Evolutionary conservation across 73 alveolate species (phyloP).

Genomic region (Paraurostyla sp.): DNA sequence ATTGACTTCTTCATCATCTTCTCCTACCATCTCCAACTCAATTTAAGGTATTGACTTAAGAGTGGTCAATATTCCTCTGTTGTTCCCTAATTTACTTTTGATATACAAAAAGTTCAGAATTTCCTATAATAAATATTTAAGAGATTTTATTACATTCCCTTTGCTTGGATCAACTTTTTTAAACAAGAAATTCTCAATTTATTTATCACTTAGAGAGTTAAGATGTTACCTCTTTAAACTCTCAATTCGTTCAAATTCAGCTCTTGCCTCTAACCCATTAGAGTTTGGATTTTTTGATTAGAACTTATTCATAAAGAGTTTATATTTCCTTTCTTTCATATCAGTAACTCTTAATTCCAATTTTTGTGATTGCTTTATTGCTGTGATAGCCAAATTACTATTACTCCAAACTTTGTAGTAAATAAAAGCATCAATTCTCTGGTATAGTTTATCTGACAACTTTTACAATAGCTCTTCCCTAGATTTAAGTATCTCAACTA

Average conservation of each 20-base stretch:
- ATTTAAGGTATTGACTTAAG: not conserved
- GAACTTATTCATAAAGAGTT: not conserved
- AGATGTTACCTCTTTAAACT: not conserved
- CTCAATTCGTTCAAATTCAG: not conserved
- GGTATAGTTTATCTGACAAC: not conserved
- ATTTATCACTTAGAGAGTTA: not conserved
- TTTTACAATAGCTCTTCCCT: not conserved
- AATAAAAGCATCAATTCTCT: not conserved
- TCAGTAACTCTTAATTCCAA: not conserved
- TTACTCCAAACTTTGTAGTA: constrained; percentile 37
- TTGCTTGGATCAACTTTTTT: constrained; percentile 29
- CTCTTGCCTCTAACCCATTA: constrained; percentile 3
- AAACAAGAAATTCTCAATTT: constrained; percentile 23
- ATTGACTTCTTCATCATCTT: not conserved
- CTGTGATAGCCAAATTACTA: not conserved
- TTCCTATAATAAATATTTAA: not conserved
- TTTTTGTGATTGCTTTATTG: not conserved
- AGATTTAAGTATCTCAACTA: not conserved
- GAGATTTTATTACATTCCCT: constrained; percentile 11
- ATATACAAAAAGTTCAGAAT: constrained; percentile 1
- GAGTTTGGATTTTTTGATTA: not conserved
- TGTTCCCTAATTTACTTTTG: not conserved
- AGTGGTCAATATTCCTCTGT: not conserved
- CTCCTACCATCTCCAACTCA: constrained; percentile 6
- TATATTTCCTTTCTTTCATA: constrained; percentile 14